Conservation (phyloP, 768 basidiomycete species). For the Pisolithus microcarpus region DNA sequence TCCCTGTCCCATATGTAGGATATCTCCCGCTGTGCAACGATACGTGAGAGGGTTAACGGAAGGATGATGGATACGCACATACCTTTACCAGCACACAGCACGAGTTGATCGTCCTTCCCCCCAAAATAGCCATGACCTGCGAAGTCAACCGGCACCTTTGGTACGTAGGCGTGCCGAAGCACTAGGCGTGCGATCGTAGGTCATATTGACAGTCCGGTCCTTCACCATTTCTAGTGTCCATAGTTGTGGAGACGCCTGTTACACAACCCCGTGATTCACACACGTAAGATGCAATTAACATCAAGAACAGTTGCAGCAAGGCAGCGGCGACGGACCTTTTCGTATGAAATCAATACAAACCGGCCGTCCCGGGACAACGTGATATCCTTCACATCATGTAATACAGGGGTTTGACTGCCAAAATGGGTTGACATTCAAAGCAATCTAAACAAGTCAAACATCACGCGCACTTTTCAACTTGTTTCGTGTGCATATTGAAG, state of each 20-base stretch:
- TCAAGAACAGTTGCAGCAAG: neutral
- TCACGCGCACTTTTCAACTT: slow-evolving; percentile 54
- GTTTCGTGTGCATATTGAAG: slow-evolving; percentile 58
- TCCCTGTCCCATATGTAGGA: slow-evolving; percentile 78
- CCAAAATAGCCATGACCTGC: slow-evolving; percentile 72
- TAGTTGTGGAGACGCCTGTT: slow-evolving; percentile 58
- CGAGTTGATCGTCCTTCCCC: slow-evolving; percentile 63
- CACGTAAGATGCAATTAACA: neutral
- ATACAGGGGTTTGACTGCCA: slow-evolving; percentile 61
- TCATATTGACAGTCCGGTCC: slow-evolving; percentile 34
- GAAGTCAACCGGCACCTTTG: slow-evolving; percentile 59
- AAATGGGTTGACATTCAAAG: neutral
- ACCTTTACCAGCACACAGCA: slow-evolving; percentile 72
- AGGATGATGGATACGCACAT: slow-evolving; percentile 2
- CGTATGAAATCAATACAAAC: slow-evolving; percentile 64
- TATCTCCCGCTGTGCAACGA: slow-evolving; percentile 52
- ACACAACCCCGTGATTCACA: neutral
- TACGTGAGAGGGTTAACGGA: neutral
- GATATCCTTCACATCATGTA: slow-evolving; percentile 68
- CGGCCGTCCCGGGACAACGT: slow-evolving; percentile 54
- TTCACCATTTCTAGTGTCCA: slow-evolving; percentile 59
- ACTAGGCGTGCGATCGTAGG: slow-evolving; percentile 17
- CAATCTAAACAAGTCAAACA: too few species aligned
- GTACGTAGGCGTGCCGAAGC: slow-evolving; percentile 63
- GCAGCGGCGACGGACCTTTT: slow-evolving; percentile 42